phyloP scores from a whole-genome alignment of 2,329 filamentous ascomycete species.

The Fusarium pseudocircinatum region DNA sequence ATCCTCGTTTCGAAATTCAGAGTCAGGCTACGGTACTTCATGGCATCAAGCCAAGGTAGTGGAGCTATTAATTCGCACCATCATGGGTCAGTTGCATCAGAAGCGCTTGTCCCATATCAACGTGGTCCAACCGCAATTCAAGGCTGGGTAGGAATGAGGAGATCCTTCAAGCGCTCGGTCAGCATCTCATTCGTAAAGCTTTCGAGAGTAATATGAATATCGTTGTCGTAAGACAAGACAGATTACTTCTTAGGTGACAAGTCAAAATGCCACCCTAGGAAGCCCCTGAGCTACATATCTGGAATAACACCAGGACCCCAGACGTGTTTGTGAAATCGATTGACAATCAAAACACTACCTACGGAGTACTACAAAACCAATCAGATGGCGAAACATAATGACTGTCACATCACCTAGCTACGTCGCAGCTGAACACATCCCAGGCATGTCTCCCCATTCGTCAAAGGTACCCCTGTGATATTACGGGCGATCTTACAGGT shows the following conservation, averaged over 20 bases:
- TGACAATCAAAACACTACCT: background rate
- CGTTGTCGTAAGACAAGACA: background rate
- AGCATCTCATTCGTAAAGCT: background rate
- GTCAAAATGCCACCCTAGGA: background rate
- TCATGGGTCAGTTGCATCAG: conserved; percentile 7
- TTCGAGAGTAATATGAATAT: background rate
- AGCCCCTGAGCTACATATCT: background rate
- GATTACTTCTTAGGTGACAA: background rate
- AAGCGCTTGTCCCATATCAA: conserved; percentile 35
- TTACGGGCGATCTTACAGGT: conserved; percentile 21
- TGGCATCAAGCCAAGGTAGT: conserved; percentile 9
- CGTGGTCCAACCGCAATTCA: conserved; percentile 38
- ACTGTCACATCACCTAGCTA: conserved; percentile 21
- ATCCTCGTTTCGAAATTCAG: conserved; percentile 19
- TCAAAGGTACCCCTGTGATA: conserved; percentile 21
- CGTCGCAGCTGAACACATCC: conserved; percentile 27
- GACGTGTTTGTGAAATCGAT: background rate
- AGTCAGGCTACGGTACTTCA: conserved; percentile 4
- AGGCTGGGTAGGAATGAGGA: conserved; percentile 11
- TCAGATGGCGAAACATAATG: conserved; percentile 10
- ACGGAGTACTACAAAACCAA: conserved; percentile 4
- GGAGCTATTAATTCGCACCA: conserved; percentile 9
- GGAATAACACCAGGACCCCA: background rate
- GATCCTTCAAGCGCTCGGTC: conserved; percentile 26
- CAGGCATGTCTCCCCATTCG: conserved; percentile 25